phyloP scores from a whole-genome alignment of 225 moss, liverwort and hornwort species.

The Sphagnum tenellum region DNA sequence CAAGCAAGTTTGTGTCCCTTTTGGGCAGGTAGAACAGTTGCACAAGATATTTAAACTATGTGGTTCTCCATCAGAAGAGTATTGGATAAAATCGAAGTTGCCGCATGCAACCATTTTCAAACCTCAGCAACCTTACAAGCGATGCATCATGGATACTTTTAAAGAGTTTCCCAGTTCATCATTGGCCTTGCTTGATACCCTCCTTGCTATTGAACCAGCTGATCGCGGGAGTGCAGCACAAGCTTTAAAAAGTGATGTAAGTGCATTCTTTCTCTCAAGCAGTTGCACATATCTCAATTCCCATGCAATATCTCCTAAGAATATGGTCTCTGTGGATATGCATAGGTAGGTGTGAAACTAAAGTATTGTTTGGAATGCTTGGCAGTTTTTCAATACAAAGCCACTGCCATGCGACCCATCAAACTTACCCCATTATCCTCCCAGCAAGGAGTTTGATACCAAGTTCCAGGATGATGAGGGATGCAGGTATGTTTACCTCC shows the following conservation, averaged over 20 bases:
- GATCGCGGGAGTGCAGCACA: conserved; percentile 81
- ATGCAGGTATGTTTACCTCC: conserved; percentile 47
- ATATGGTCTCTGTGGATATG: not conserved
- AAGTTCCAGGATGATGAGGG: conserved; percentile 97
- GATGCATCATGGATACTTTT: conserved; percentile 78
- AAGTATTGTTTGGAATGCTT: not conserved
- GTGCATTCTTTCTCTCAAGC: not conserved
- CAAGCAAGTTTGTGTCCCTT: too few relatives aligned
- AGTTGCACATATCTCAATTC: too few relatives aligned
- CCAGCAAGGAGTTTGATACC: conserved; percentile 98
- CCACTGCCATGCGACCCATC: conserved; percentile 96
- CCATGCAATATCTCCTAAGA: too few relatives aligned
- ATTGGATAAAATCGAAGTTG: conserved; percentile 96
- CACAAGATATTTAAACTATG: conserved; percentile 98
- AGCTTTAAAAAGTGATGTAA: conserved; percentile 89
- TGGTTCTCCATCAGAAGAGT: conserved; percentile 97
- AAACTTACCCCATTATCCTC: conserved; percentile 96
- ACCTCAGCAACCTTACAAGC: conserved; percentile 97
- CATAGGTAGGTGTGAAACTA: not conserved
- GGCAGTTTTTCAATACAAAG: conserved; percentile 90
- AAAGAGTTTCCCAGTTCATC: conserved; percentile 97
- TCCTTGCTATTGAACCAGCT: conserved; percentile 95
- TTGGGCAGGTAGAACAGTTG: conserved; percentile 78
- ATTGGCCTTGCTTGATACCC: conserved; percentile 85
- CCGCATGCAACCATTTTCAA: conserved; percentile 98